Percentiles rank a stretch among this genome's conserved stretches.
Conservation (phyloP, 768 basidiomycete genomes). For the Chalciporus chontae region DNA sequence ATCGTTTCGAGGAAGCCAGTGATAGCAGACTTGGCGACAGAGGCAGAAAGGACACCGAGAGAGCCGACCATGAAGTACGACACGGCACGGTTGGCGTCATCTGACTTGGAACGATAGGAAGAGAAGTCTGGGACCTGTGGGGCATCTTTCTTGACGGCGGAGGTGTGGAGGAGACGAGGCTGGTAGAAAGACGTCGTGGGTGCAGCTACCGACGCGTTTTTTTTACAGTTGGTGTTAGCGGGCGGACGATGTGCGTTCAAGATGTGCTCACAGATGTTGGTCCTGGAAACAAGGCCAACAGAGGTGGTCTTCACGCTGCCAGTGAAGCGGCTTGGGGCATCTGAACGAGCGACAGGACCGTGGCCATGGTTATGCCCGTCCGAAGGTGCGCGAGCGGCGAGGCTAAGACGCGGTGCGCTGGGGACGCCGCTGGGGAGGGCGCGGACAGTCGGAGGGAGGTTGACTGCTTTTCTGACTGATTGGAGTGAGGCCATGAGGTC, state of each 20-base stretch:
- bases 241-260: conserved; percentile 7
- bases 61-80: conserved; percentile 91
- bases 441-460: conserved; percentile 77
- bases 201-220: conserved; percentile 34
- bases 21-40: conserved; percentile 89
- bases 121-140: conserved; percentile 89
- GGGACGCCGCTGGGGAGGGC: conserved; percentile 80
- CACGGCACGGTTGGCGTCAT: conserved; percentile 65
- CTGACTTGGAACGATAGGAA: conserved; percentile 69
- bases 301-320: conserved; percentile 47
- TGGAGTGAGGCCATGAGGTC: conserved; percentile 60
- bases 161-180: conserved; percentile 76
- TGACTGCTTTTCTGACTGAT: conserved; percentile 78
- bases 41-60: conserved; percentile 90
- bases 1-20: conserved; percentile 94
- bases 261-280: conserved; percentile 53
- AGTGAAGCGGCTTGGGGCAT: conserved; percentile 61
- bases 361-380: conserved; percentile 58
- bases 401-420: conserved; percentile 67
- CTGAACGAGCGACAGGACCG: conserved; percentile 54
- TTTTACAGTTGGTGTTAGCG: conserved; percentile 16
- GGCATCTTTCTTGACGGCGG: conserved; percentile 61
- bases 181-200: conserved; percentile 53
- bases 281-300: conserved; percentile 61
- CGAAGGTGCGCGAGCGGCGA: conserved; percentile 61